Evolutionary conservation across 345 rosid species (phyloP).

Genomic region (Eucalyptus melliodora): DNA sequence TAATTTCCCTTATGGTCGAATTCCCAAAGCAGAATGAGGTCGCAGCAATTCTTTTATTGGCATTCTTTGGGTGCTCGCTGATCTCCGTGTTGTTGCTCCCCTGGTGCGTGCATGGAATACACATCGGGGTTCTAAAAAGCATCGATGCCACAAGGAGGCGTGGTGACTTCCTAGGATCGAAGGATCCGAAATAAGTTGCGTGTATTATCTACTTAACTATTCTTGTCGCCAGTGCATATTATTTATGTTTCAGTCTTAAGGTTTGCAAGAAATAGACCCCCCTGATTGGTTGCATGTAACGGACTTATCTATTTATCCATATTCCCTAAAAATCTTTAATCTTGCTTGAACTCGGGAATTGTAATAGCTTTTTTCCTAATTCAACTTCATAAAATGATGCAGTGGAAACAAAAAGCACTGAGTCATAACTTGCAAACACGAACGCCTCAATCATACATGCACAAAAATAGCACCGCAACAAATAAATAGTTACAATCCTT

Average conservation of each 20-base stretch:
- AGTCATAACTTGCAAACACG: accelerated
- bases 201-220: not conserved
- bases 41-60: not conserved
- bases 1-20: not conserved
- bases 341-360: not conserved
- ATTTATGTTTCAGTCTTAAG: not conserved
- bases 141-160: not conserved
- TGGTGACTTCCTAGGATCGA: not conserved
- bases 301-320: not conserved
- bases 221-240: not conserved
- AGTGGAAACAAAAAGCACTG: not conserved
- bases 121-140: not conserved
- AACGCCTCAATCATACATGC: not conserved
- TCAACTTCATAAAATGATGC: not conserved
- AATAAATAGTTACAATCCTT: not conserved
- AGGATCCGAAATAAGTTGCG: not conserved
- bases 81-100: not conserved
- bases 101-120: not conserved
- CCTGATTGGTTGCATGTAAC: not conserved
- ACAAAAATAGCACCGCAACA: not conserved
- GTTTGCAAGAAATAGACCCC: not conserved
- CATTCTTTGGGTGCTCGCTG: not conserved
- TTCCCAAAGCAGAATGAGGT: not conserved
- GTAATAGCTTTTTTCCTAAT: not conserved
- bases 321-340: not conserved